Percentiles rank a stretch among this genome's conserved stretches.
These are phyloP conservation scores for Lotus japonicus DNA, from an alignment of 306 rosid genomes.

Conservation along the genomic window DNA sequence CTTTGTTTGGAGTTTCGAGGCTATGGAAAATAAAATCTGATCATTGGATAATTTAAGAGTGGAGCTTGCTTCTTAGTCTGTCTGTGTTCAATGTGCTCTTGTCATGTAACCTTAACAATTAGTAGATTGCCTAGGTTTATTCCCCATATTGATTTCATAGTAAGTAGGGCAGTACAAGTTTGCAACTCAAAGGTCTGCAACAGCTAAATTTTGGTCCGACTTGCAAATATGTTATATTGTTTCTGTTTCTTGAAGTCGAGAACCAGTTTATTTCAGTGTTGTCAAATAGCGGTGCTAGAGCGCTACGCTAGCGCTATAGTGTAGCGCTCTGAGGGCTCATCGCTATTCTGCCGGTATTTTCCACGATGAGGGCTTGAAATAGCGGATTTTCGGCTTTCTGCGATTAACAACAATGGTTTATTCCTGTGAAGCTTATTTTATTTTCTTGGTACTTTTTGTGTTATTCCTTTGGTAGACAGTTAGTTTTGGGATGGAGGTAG, in stretches of 20 bases:
- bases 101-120: not conserved
- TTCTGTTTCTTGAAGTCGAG: not conserved
- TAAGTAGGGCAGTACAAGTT: not conserved
- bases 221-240: not conserved
- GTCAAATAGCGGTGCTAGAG: too few relatives aligned
- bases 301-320: too few relatives aligned
- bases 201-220: conserved; percentile 1
- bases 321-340: too few relatives aligned
- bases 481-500: conserved; percentile 11
- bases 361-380: too few relatives aligned
- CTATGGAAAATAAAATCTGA: not conserved
- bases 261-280: not conserved
- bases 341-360: too few relatives aligned
- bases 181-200: not conserved
- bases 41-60: not conserved
- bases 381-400: too few relatives aligned
- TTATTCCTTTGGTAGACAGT: not conserved
- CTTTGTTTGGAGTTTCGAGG: not conserved
- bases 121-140: not conserved
- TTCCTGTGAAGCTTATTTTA: not conserved
- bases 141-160: not conserved
- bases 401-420: too few relatives aligned
- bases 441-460: not conserved
- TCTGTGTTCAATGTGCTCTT: not conserved
- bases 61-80: not conserved